Evolutionary conservation across 139 green algal species (phyloP), one percentile per base, ranked within the genome.

Genomic region (Closterium sp.): DNA sequence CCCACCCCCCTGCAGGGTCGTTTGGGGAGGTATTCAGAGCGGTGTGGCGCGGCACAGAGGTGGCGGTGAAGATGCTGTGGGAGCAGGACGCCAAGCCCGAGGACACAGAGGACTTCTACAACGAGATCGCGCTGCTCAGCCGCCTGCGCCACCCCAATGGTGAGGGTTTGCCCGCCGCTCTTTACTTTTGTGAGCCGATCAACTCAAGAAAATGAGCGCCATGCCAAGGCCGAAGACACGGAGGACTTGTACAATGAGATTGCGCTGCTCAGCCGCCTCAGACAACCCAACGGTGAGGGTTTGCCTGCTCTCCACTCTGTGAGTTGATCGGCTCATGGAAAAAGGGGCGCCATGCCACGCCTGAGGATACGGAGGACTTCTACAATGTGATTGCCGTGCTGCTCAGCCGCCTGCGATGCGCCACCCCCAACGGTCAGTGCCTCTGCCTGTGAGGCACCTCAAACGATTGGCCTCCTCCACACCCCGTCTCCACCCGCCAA

Each of bases 21-120:
- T 95, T 93, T 50, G 93, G 93, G 24, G 93, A 94, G 84, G 93
- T 95, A 17, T 91, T 91, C 34, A 29, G 45, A 27, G 93, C 32
- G 9, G 31, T 91, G 28, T 95, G 93, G 93, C 88, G 91, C 32
- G 93, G 93, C 9, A 91, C 88, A 31, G 92, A 95, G 28, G 94
- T 95, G 31, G 94, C 94, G 22, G 88, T 95, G 45, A 95, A 95
- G 89, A 27, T 90, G 70, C 89, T 94, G 45, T 89, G 92, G 38
- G 92, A 92, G 88, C 92, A 94, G 84, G 70, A 90, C 19, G 22
- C 92, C 28, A 34, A 31, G 22, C 9, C 13, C 9, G 93, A 94
- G 19, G 31, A 87, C 38, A 86, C 91, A 86, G 91, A 95, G 11
- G 93, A 95, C 85, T 93, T 95, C 34, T 90, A 30, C 73, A 91